Evolutionary conservation across 495 filamentous ascomycete species (phyloP).

Genomic region (Daldinia bambusicola): DNA sequence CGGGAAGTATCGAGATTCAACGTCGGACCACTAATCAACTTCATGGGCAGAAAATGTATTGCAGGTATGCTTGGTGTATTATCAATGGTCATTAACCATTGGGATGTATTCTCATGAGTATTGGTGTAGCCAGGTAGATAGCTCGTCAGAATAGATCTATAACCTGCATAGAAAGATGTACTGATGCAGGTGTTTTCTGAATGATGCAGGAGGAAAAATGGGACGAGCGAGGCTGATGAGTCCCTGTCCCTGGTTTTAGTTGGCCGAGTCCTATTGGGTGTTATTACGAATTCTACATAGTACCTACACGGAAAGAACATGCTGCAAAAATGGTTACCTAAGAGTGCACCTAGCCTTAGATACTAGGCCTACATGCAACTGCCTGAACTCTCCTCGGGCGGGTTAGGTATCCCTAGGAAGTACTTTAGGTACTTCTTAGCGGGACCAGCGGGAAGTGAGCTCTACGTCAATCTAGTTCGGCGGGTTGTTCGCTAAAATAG

Average conservation of each 20-base stretch:
- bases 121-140: slow-evolving; percentile 8
- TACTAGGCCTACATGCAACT: neutral
- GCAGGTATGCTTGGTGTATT: neutral
- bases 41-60: neutral
- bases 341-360: neutral
- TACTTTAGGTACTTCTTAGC: neutral
- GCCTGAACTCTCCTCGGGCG: too few relatives aligned
- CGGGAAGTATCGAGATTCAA: slow-evolving; percentile 36
- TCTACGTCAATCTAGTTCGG: too few relatives aligned
- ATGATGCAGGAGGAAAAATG: neutral
- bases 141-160: slow-evolving; percentile 17
- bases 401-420: too few relatives aligned
- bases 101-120: neutral
- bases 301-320: slow-evolving; percentile 1
- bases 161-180: slow-evolving; percentile 17
- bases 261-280: slow-evolving; percentile 29
- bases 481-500: slow-evolving; percentile 2
- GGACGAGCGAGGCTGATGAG: slow-evolving; percentile 17
- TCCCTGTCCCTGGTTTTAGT: slow-evolving; percentile 9
- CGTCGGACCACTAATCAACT: slow-evolving; percentile 1
- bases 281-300: slow-evolving; percentile 29
- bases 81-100: too few relatives aligned
- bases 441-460: too few relatives aligned
- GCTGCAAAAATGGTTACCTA: neutral
- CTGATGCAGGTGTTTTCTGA: neutral